Evolutionary conservation across 495 filamentous ascomycete species (phyloP).

Genomic region (Xylaria castorea): DNA sequence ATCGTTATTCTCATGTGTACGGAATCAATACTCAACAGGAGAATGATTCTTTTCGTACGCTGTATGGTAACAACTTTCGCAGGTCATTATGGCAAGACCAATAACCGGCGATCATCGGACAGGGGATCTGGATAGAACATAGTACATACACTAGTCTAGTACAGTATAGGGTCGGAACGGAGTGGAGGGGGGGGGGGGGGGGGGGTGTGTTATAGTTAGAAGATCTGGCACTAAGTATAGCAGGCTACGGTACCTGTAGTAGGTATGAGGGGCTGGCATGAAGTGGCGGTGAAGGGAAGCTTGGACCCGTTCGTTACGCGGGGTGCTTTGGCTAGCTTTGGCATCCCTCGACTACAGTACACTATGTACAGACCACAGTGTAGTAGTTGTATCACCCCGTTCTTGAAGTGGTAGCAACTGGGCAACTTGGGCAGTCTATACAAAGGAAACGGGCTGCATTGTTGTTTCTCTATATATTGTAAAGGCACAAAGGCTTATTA

Average conservation of each 20-base stretch:
- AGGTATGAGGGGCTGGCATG: slow-evolving; percentile 27
- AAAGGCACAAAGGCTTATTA: neutral
- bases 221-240: slow-evolving; percentile 26
- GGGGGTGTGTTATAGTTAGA: slow-evolving; percentile 37
- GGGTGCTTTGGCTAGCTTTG: slow-evolving; percentile 28
- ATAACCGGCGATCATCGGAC: slow-evolving; percentile 45
- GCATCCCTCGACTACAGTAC: slow-evolving; percentile 26
- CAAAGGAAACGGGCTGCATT: neutral
- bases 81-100: slow-evolving; percentile 38
- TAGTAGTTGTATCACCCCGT: neutral
- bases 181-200: slow-evolving; percentile 13
- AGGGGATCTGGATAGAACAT: slow-evolving; percentile 38
- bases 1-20: neutral
- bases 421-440: neutral
- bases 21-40: neutral
- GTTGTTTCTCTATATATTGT: neutral
- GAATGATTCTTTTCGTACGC: neutral
- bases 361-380: slow-evolving; percentile 23
- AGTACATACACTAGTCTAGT: slow-evolving; percentile 9
- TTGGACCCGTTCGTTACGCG: slow-evolving; percentile 36
- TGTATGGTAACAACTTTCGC: neutral
- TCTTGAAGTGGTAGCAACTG: neutral
- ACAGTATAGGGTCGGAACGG: slow-evolving; percentile 13
- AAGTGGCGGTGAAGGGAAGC: slow-evolving; percentile 45
- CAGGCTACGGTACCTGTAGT: neutral